Conservation (phyloP, 805 yeast species). For the Metschnikowia koreensis region DNA sequence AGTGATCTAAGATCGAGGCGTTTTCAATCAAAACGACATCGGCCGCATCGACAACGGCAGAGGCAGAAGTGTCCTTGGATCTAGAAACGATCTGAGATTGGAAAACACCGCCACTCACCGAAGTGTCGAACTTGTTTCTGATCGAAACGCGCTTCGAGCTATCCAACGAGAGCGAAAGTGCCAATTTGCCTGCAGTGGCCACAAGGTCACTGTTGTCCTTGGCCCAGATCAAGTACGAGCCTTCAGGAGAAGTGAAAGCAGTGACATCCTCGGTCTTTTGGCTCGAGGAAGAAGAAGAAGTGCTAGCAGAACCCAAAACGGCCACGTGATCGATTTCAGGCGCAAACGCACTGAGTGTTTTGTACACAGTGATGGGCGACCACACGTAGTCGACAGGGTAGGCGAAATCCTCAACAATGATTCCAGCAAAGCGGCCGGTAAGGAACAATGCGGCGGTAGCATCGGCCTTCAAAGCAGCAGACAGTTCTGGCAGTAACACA, state of each 20-base stretch:
- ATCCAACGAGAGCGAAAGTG: conserved; percentile 67
- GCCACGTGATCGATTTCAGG: conserved; percentile 26
- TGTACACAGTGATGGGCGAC: conserved; percentile 53
- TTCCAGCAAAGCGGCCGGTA: conserved; percentile 39
- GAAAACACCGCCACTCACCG: conserved; percentile 68
- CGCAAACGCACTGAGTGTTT: conserved; percentile 47
- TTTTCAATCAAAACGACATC: conserved; percentile 66
- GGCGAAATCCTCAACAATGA: conserved; percentile 49
- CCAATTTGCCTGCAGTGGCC: conserved; percentile 60
- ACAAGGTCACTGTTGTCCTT: conserved; percentile 58
- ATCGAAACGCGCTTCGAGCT: conserved; percentile 50
- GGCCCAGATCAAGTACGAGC: conserved; percentile 61
- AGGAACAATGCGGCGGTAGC: conserved; percentile 69
- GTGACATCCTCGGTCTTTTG: conserved; percentile 19
- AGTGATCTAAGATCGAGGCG: conserved; percentile 48
- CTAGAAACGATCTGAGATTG: conserved; percentile 59
- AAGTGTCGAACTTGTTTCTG: conserved; percentile 70
- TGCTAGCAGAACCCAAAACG: conserved; percentile 20
- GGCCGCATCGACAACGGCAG: conserved; percentile 50
- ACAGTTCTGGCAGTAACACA: conserved; percentile 58
- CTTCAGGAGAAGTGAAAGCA: conserved; percentile 43
- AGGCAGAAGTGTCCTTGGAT: conserved; percentile 3
- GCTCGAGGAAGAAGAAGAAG: too few species aligned
- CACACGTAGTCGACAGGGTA: conserved; percentile 53
- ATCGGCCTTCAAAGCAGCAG: conserved; percentile 60